Evolutionary conservation across 2,329 filamentous ascomycete species (phyloP), one percentile per base, ranked within the genome.

Genomic region (Pseudogymnoascus sp.): DNA sequence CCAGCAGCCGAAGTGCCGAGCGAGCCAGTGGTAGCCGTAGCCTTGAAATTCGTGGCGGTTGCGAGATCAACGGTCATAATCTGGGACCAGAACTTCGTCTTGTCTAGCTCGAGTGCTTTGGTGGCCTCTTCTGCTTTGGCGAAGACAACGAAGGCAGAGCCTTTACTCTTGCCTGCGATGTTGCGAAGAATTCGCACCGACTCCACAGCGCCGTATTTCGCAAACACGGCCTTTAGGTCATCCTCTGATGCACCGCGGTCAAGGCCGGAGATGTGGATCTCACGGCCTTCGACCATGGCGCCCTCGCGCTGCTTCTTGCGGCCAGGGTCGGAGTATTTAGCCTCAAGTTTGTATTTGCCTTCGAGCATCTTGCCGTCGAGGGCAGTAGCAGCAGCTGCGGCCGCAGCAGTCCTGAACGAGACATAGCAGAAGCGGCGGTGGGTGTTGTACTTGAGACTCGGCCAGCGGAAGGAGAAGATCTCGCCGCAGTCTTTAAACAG

Each of bases 391-490:
- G 82, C 84, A 38, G 84, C 79, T 0, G 91, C 90, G 59, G 83
- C 82, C n/a, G 80, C 79, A 2, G 81, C 74, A 32, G 85, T 84
- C 57, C 85, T 81, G 71, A 97, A 97, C n/a, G 95, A 90, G 6
- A 97, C 81, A 73, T 99, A 99, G 77, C 92, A 97, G 76, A 99
- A 99, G 22, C 94, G 88, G 32, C 94, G 89, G 67, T 90, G 87
- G 1, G 88, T 87, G 69, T 97, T 93, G 73, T 82, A 91, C 72
- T 95, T 95, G 59, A 99, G 82, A 61, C 91, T 96, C 1, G 94
- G 94, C 75, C 94, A 94, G 20, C 94, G 87, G 59, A 97, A 81
- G 68, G 87, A 90, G 61, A 96, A 79, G 61, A 99, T 86, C 43
- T 93, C 85, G 43, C 94, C 94, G 69, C 87, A 93, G 62, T 83